Percentiles rank a stretch among this genome's conserved stretches.
Evolutionary conservation across 495 filamentous ascomycete species (phyloP).

Genomic region (Neurospora terricola): DNA sequence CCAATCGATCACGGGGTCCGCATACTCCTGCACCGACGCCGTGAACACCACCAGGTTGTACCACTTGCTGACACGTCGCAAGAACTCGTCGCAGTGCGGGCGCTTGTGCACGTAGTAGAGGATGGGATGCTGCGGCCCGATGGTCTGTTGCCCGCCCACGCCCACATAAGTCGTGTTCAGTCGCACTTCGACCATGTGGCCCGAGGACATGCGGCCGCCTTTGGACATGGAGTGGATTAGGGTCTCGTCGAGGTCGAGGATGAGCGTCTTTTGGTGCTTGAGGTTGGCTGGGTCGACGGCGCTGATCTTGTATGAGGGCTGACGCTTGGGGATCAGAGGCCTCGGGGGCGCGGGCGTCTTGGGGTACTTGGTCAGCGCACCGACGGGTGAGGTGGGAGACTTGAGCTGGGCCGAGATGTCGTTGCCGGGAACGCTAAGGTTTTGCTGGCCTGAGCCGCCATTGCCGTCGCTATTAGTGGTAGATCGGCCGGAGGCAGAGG

Average conservation of each 20-base stretch:
- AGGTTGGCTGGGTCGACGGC: slow-evolving; percentile 32
- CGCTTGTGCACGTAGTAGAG: slow-evolving; percentile 98
- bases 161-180: slow-evolving; percentile 55
- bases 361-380: slow-evolving; percentile 78
- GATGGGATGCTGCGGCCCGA: slow-evolving; percentile 88
- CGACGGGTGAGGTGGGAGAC: slow-evolving; percentile 80
- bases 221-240: slow-evolving; percentile 96
- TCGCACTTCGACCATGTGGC: slow-evolving; percentile 98
- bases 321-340: slow-evolving; percentile 77
- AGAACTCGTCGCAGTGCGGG: slow-evolving; percentile 92
- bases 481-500: slow-evolving; percentile 15
- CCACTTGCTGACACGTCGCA: slow-evolving; percentile 89
- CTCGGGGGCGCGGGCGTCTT: slow-evolving; percentile 77
- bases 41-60: slow-evolving; percentile 98
- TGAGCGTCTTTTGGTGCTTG: slow-evolving; percentile 73
- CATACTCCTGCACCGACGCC: slow-evolving; percentile 95
- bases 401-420: slow-evolving; percentile 55
- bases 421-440: slow-evolving; percentile 11
- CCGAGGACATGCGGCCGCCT: slow-evolving; percentile 87
- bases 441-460: not conserved
- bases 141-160: slow-evolving; percentile 50
- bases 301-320: slow-evolving; percentile 63
- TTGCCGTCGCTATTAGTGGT: slow-evolving; percentile 1
- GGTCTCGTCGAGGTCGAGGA: slow-evolving; percentile 93
- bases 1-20: slow-evolving; percentile 98